Base-by-base conservation (phyloP, 106 monocot genomes). In the Platanthera zijinensis region DNA sequence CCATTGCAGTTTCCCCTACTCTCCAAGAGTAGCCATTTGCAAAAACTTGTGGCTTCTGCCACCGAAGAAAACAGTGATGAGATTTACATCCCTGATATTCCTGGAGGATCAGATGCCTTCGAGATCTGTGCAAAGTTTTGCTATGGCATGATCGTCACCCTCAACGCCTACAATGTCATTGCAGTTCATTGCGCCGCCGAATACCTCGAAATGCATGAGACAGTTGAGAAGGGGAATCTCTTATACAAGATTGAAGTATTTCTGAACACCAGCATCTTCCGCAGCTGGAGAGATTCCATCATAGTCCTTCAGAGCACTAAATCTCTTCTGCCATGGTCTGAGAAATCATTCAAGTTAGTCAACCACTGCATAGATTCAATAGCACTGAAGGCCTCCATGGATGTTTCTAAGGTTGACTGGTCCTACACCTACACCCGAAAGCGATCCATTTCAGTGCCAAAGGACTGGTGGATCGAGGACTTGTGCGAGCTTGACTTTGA, bases 111-210 rank as follows among this genome's bases (percentile, higher is more conserved):
- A 28, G 77, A 75, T 6, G 76, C 84, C 18, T 89, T 89, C 48
- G 89, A 88, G 51, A 83, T 85, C 10, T 88, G 88, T 59, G 85
- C 83, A 9, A 88, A 88, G 70, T 88, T 88, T 62, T 89, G 89
- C 48, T 89, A 89, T 4, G 84, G 86, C 56, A 84, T 86, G 81
- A 81, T 47, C 17, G 82, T 89, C 15, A 82, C 81, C 4, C 79
- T 89, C 59, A 89, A 89, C 67, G 85, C 89, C 7, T 71, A 86
- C 79, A 89, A 86, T 30, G 86, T 89, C 12, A 79, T 76, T 18
- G 81, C 86, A 18, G 83, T 77, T 14, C 75, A 81, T 13, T 89
- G 89, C 12, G 89, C 89, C 0, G 85, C 89, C 9, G 89, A 86
- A 50, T 89, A 86, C 28, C 78, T 89, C 5, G 83, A 85, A 79